These are phyloP conservation scores for Collariella sp. DNA, from an alignment of 495 filamentous ascomycete species.

Conservation along the genomic window DNA sequence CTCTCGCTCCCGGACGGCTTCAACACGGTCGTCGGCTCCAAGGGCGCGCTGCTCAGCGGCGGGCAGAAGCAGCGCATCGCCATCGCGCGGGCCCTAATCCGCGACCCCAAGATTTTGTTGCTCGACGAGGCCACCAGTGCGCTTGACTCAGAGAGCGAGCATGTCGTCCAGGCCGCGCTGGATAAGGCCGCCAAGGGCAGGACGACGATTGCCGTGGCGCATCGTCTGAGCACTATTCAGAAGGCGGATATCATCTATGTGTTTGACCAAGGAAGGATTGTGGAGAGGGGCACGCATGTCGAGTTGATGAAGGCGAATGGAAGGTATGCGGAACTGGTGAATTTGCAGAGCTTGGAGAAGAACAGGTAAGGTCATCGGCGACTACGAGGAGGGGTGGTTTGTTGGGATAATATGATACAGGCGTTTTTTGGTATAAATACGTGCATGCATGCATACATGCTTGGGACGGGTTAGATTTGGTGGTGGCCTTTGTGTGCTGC, in stretches of 20 bases:
- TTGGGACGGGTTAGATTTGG: too few relatives aligned
- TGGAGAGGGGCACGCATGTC: conserved; percentile 47
- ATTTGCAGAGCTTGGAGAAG: conserved; percentile 68
- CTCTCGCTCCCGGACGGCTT: conserved; percentile 54
- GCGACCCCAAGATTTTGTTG: conserved; percentile 62
- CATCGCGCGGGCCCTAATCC: conserved; percentile 70
- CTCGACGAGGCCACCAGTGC: conserved; percentile 77
- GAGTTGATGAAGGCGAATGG: conserved; percentile 45
- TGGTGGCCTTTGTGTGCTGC: background rate
- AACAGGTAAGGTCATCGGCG: conserved; percentile 4
- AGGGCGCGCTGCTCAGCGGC: conserved; percentile 61
- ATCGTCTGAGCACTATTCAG: conserved; percentile 50
- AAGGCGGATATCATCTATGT: conserved; percentile 54
- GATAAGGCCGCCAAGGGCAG: conserved; percentile 54
- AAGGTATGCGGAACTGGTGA: conserved; percentile 48
- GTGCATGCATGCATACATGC: too few relatives aligned
- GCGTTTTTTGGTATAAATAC: too few relatives aligned
- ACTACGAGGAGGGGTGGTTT: background rate
- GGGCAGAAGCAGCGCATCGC: conserved; percentile 76
- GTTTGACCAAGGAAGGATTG: conserved; percentile 47
- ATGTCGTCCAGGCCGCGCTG: conserved; percentile 63
- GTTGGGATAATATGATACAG: background rate
- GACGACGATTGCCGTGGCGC: conserved; percentile 72
- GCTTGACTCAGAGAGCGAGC: conserved; percentile 69
- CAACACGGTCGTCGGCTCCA: conserved; percentile 55